Evolutionary conservation across 1,284 basidiomycete species (phyloP).

Genomic region (Apiotrichum mycotoxinovorans): DNA sequence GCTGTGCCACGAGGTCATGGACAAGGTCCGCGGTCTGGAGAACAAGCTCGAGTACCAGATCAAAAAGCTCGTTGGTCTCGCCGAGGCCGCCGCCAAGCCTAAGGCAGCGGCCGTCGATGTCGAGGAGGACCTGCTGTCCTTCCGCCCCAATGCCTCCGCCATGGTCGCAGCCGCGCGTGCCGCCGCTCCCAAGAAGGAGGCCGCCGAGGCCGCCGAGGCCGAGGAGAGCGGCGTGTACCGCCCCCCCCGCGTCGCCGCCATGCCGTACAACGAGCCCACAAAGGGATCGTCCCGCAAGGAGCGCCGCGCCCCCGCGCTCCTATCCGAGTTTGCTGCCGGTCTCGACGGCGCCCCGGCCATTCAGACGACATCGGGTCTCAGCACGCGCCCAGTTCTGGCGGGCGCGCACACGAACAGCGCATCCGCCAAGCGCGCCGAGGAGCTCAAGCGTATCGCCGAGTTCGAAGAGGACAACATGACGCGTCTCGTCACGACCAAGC

Average conservation of each 20-base stretch:
- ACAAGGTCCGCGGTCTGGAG: conserved; percentile 62
- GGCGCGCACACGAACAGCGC: conserved; percentile 54
- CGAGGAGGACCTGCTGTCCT: conserved; percentile 77
- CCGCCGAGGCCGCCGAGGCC: conserved; percentile 38
- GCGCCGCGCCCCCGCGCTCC: conserved; percentile 67
- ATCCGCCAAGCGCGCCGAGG: conserved; percentile 53
- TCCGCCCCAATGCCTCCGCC: conserved; percentile 74
- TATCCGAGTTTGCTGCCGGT: conserved; percentile 58
- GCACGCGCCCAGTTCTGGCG: conserved; percentile 40
- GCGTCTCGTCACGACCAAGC: conserved; percentile 85
- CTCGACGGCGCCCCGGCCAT: conserved; percentile 59
- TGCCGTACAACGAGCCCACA: conserved; percentile 71
- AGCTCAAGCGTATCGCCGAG: conserved; percentile 75
- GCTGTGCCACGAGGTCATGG: conserved; percentile 52
- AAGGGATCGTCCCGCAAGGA: conserved; percentile 48
- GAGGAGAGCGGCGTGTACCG: conserved; percentile 65
- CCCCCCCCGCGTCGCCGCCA: conserved; percentile 85
- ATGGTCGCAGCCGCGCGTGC: conserved; percentile 29
- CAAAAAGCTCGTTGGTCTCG: conserved; percentile 79
- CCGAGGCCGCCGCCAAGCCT: conserved; percentile 57
- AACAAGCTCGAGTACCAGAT: conserved; percentile 88
- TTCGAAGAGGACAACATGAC: conserved; percentile 98
- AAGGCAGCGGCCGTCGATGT: conserved; percentile 56
- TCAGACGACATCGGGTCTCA: conserved; percentile 76
- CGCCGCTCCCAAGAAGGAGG: conserved; percentile 27